Evolutionary conservation across 768 basidiomycete species (phyloP).

Genomic region (Rhodotorula taiwanensis): DNA sequence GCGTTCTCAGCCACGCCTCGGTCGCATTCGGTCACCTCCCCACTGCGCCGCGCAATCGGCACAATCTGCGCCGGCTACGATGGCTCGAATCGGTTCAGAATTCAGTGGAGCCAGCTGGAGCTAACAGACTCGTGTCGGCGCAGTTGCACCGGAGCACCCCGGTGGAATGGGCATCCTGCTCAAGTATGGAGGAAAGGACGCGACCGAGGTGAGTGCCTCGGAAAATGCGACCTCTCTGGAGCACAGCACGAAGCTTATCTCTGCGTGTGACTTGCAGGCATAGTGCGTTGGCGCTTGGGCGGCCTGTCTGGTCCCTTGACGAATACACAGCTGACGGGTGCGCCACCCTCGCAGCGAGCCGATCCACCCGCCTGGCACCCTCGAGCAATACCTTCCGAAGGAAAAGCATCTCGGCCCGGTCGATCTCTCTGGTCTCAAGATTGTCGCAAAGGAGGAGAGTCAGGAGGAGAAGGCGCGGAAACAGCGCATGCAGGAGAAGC

Average conservation of each 20-base stretch:
- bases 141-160: slow-evolving; percentile 34
- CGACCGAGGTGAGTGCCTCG: slow-evolving; percentile 41
- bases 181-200: slow-evolving; percentile 78
- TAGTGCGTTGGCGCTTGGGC: too few species aligned
- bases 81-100: too few species aligned
- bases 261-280: slow-evolving; percentile 9
- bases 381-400: slow-evolving; percentile 59
- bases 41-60: too few species aligned
- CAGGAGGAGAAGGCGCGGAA: slow-evolving; percentile 63
- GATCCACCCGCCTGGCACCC: slow-evolving; percentile 76
- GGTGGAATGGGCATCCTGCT: slow-evolving; percentile 73
- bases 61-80: too few species aligned
- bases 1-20: too few species aligned
- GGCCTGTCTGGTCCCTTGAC: too few species aligned
- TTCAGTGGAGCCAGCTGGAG: neutral
- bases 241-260: neutral
- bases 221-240: neutral
- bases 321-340: too few species aligned
- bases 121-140: neutral
- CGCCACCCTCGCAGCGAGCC: slow-evolving; percentile 43
- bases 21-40: too few species aligned
- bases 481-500: slow-evolving; percentile 59
- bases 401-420: slow-evolving; percentile 69
- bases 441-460: slow-evolving; percentile 55
- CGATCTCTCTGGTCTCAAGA: slow-evolving; percentile 54